These are phyloP conservation scores for Abortiporus biennis DNA, from an alignment of 1,284 basidiomycete species.

Conservation along the genomic window DNA sequence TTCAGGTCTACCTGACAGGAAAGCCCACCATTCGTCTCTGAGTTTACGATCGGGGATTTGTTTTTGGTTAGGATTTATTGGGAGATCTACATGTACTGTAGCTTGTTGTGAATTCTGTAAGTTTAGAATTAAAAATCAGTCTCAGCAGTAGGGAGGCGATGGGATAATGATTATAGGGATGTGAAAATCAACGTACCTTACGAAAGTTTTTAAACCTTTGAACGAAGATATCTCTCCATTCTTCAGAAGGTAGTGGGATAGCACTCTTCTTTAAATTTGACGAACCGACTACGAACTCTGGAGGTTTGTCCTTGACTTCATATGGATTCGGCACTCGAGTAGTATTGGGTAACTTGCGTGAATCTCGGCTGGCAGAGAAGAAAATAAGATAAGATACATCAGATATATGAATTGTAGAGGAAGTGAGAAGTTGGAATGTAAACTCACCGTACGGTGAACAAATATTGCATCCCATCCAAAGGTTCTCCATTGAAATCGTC, in stretches of 20 bases:
- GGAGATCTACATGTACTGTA: constrained; percentile 40
- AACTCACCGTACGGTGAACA: constrained; percentile 71
- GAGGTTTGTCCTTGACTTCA: constrained; percentile 27
- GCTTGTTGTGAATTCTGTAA: constrained; percentile 60
- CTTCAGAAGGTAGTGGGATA: constrained; percentile 45
- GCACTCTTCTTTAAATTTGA: constrained; percentile 9
- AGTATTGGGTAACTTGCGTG: constrained; percentile 51
- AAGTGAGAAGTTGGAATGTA: not conserved
- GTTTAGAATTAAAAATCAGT: constrained; percentile 13
- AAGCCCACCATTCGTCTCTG: constrained; percentile 75
- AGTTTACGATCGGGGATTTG: constrained; percentile 63
- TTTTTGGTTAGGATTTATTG: constrained; percentile 20
- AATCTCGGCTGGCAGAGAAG: constrained; percentile 50
- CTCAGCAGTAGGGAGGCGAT: constrained; percentile 2
- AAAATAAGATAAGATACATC: constrained; percentile 9
- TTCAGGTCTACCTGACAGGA: constrained; percentile 60
- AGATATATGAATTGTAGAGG: constrained; percentile 2
- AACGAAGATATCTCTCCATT: constrained; percentile 57
- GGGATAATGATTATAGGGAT: constrained; percentile 5
- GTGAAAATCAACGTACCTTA: constrained; percentile 37
- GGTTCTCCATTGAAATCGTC: constrained; percentile 58
- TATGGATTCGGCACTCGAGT: constrained; percentile 66
- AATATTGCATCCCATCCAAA: constrained; percentile 70
- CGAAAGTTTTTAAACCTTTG: constrained; percentile 58
- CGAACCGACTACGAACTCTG: too few relatives aligned